These are phyloP conservation scores for Monilinia aucupariae DNA, from an alignment of 2,329 filamentous ascomycete genomes.

Conservation along the genomic window DNA sequence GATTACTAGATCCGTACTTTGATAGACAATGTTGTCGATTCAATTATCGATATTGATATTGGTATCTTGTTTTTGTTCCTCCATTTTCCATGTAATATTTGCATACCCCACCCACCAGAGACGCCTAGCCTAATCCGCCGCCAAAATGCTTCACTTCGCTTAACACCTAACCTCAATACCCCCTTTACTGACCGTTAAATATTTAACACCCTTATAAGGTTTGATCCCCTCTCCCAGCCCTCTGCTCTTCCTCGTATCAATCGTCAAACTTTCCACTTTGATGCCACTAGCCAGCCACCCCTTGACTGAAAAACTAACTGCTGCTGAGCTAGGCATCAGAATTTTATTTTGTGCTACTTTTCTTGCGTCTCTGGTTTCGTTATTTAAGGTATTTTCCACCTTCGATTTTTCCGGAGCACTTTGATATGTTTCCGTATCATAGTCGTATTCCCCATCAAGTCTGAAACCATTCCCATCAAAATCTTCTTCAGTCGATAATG, in stretches of 20 bases:
- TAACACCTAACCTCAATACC: slow-evolving; percentile 58
- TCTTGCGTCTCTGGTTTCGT: slow-evolving; percentile 44
- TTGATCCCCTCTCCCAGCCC: slow-evolving; percentile 83
- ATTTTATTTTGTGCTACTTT: slow-evolving; percentile 64
- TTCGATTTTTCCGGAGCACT: slow-evolving; percentile 35
- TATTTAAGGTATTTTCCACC: slow-evolving; percentile 35
- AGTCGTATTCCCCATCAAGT: slow-evolving; percentile 40
- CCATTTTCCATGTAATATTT: not conserved
- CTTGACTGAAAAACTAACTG: slow-evolving; percentile 66
- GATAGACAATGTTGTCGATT: not conserved
- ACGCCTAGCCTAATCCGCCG: slow-evolving; percentile 8
- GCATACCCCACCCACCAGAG: slow-evolving; percentile 1
- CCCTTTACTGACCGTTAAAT: slow-evolving; percentile 69
- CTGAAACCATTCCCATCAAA: slow-evolving; percentile 37
- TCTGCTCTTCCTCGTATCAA: slow-evolving; percentile 73
- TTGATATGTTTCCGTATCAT: slow-evolving; percentile 53
- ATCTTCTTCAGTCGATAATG: slow-evolving; percentile 45
- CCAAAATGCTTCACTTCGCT: slow-evolving; percentile 12
- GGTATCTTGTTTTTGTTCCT: not conserved
- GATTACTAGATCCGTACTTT: not conserved
- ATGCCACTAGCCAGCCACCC: slow-evolving; percentile 64
- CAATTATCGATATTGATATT: not conserved
- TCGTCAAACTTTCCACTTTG: slow-evolving; percentile 60
- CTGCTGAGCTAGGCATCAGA: slow-evolving; percentile 73
- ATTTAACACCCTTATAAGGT: slow-evolving; percentile 98